phyloP scores from a whole-genome alignment of 2,329 filamentous ascomycete genomes.

The Hypoxylon sp. region DNA sequence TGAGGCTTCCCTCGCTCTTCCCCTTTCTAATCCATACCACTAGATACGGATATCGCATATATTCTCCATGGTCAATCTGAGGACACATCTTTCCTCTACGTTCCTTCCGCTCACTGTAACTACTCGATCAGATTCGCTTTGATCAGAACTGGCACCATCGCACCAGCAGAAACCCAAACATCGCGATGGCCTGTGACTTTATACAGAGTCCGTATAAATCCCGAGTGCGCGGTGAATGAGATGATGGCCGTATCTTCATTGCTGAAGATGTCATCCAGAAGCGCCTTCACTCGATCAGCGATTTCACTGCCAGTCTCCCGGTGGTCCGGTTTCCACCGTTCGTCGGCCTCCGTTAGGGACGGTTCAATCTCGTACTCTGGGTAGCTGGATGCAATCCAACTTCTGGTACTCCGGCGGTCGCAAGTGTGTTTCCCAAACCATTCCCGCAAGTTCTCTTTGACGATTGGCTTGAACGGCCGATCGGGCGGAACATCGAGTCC shows the following conservation, averaged over 20 bases:
- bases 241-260: slow-evolving; percentile 56
- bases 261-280: slow-evolving; percentile 62
- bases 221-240: slow-evolving; percentile 65
- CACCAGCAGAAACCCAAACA: slow-evolving; percentile 63
- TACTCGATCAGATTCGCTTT: slow-evolving; percentile 53
- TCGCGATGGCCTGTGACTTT: slow-evolving; percentile 57
- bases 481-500: slow-evolving; percentile 54
- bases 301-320: slow-evolving; percentile 65
- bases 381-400: slow-evolving; percentile 63
- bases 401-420: slow-evolving; percentile 64
- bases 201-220: slow-evolving; percentile 60
- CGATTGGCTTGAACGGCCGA: slow-evolving; percentile 60
- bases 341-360: slow-evolving; percentile 67
- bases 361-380: slow-evolving; percentile 65
- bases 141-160: slow-evolving; percentile 68
- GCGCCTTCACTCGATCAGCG: slow-evolving; percentile 56
- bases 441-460: slow-evolving; percentile 72
- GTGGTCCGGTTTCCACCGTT: slow-evolving; percentile 61
- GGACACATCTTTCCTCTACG: not conserved
- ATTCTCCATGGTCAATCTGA: not conserved
- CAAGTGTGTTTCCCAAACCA: slow-evolving; percentile 72
- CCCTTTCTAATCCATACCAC: not conserved
- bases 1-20: slow-evolving; percentile 9
- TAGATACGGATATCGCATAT: too few relatives aligned
- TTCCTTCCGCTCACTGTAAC: not conserved